Conservation (phyloP, 2,329 filamentous ascomycete species). For the Didymella glomerata region DNA sequence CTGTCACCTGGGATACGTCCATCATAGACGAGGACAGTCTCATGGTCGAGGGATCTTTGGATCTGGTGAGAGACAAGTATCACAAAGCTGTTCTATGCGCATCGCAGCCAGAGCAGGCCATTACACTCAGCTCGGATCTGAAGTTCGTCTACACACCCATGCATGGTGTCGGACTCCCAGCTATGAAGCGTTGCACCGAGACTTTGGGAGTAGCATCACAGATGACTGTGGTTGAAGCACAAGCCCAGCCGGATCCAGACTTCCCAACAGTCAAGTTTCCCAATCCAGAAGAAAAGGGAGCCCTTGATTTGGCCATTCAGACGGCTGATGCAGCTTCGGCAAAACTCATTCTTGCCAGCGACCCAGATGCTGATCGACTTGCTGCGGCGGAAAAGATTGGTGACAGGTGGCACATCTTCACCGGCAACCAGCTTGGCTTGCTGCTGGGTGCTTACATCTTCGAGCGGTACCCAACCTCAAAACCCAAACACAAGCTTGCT, state of each 20-base stretch:
- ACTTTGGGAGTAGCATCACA: slow-evolving; percentile 53
- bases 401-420: slow-evolving; percentile 67
- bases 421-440: slow-evolving; percentile 71
- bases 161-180: slow-evolving; percentile 63
- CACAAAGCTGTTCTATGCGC: slow-evolving; percentile 55
- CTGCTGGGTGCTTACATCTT: slow-evolving; percentile 66
- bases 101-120: slow-evolving; percentile 38
- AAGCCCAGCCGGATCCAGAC: slow-evolving; percentile 67
- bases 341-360: slow-evolving; percentile 66
- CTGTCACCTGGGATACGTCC: slow-evolving; percentile 58
- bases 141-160: slow-evolving; percentile 65
- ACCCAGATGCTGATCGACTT: slow-evolving; percentile 72
- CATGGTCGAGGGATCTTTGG: slow-evolving; percentile 54
- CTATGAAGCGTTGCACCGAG: slow-evolving; percentile 55
- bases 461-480: slow-evolving; percentile 55
- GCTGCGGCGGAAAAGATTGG: slow-evolving; percentile 67
- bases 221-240: slow-evolving; percentile 59
- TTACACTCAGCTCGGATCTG: slow-evolving; percentile 38
- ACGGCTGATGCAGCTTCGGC: slow-evolving; percentile 61
- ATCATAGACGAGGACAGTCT: slow-evolving; percentile 52
- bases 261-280: slow-evolving; percentile 72
- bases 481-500: slow-evolving; percentile 54
- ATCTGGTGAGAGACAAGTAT: slow-evolving; percentile 55
- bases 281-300: slow-evolving; percentile 71
- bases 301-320: slow-evolving; percentile 66